phyloP scores from a whole-genome alignment of 768 basidiomycete species.

The Tricholoma sp. region DNA sequence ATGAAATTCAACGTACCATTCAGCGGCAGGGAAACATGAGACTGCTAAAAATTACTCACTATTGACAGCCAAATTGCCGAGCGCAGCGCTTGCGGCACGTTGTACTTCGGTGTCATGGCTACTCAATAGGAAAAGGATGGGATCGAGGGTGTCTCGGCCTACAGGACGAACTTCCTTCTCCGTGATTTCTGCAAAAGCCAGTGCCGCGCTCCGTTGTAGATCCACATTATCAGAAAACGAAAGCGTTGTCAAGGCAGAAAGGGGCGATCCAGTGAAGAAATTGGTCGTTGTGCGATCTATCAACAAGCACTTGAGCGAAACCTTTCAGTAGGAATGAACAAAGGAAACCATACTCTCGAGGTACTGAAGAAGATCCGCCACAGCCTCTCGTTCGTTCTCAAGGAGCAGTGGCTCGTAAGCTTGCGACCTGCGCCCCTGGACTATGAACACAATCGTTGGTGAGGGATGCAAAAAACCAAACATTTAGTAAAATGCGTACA shows the following conservation, averaged over 20 bases:
- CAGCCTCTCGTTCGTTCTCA: conserved; percentile 95
- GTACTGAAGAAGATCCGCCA: conserved; percentile 94
- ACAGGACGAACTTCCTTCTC: conserved; percentile 99
- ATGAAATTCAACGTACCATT: conserved; percentile 12
- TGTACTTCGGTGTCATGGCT: conserved; percentile 99
- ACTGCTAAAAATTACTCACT: conserved; percentile 50
- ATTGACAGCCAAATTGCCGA: conserved; percentile 97
- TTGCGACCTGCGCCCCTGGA: conserved; percentile 78
- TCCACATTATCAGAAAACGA: conserved; percentile 99
- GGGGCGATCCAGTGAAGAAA: conserved; percentile 93
- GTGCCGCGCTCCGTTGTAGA: conserved; percentile 93
- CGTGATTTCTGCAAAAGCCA: conserved; percentile 98
- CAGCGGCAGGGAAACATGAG: background rate
- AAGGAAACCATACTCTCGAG: conserved; percentile 76
- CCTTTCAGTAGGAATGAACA: background rate
- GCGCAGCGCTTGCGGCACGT: conserved; percentile 93
- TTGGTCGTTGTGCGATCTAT: conserved; percentile 96
- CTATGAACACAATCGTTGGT: conserved; percentile 32
- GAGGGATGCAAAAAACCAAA: conserved; percentile 13
- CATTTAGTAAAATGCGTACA: conserved; percentile 42
- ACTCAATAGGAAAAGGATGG: conserved; percentile 93
- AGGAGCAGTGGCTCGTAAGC: conserved; percentile 82
- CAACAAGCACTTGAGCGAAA: conserved; percentile 5
- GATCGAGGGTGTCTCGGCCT: conserved; percentile 94
- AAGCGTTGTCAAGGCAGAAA: conserved; percentile 90